A percentile compares a stretch with the other conserved stretches of the same genome.
Conservation (phyloP, 164 flowering plant genomes). For the Tetrastigma voinierianum region DNA sequence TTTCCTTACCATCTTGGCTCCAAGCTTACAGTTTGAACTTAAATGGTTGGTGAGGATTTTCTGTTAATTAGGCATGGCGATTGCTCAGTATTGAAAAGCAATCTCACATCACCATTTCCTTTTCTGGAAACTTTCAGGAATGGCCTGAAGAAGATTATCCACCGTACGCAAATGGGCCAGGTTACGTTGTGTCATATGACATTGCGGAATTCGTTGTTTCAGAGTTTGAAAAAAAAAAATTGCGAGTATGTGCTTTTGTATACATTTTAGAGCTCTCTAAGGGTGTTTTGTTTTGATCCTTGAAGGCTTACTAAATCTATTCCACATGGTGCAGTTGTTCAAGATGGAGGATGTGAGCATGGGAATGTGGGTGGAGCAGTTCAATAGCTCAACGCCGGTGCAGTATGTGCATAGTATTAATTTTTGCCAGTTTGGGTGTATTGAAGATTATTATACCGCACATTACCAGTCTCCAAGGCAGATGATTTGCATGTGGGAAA, state of each 20-base stretch:
- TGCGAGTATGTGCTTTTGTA: slow-evolving; percentile 14
- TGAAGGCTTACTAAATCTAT: not conserved
- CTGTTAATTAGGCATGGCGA: not conserved
- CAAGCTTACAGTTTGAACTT: too few species aligned
- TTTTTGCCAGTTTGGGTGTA: slow-evolving; percentile 80
- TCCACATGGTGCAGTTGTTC: slow-evolving; percentile 49
- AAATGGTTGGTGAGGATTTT: too few species aligned
- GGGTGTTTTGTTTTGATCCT: too few species aligned
- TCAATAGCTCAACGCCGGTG: slow-evolving; percentile 58
- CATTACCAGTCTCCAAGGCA: slow-evolving; percentile 87
- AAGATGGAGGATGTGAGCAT: slow-evolving; percentile 91
- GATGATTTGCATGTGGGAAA: slow-evolving; percentile 83
- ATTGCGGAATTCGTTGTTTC: slow-evolving; percentile 67
- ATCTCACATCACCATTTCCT: not conserved
- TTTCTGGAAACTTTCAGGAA: slow-evolving; percentile 46
- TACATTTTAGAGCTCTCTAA: not conserved
- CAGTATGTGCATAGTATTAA: slow-evolving; percentile 56
- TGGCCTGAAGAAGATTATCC: slow-evolving; percentile 97
- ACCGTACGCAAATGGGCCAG: slow-evolving; percentile 97
- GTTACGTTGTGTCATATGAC: slow-evolving; percentile 81
- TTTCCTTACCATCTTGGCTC: too few species aligned
- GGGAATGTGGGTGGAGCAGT: slow-evolving; percentile 88
- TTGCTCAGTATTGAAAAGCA: not conserved
- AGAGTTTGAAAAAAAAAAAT: slow-evolving; percentile 68
- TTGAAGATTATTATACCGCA: slow-evolving; percentile 68